A percentile compares a stretch with the other conserved stretches of the same genome.
phyloP scores from a whole-genome alignment of 148 eudicot species.

The Beta vulgaris region DNA sequence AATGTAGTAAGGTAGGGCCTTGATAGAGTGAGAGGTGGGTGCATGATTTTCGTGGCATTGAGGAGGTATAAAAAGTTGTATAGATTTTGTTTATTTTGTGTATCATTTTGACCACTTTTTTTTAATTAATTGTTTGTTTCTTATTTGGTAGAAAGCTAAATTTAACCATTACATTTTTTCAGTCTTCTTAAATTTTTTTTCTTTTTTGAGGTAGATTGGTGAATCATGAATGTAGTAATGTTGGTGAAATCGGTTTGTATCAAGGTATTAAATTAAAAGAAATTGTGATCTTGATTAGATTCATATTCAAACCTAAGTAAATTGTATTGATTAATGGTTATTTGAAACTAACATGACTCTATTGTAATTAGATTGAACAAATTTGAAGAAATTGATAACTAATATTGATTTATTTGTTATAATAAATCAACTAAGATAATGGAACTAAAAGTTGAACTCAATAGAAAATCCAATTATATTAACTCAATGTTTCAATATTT shows the following conservation, averaged over 20 bases:
- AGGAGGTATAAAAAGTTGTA: neutral
- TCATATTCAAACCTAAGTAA: too few species aligned
- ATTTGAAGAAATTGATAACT: too few species aligned
- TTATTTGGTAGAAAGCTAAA: neutral
- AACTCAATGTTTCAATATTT: too few species aligned
- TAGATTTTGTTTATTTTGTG: slow-evolving; percentile 1
- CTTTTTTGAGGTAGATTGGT: neutral
- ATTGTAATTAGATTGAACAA: too few species aligned
- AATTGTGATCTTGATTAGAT: too few species aligned
- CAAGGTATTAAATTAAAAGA: too few species aligned
- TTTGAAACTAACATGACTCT: too few species aligned
- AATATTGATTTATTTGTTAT: too few species aligned
- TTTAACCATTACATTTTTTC: neutral
- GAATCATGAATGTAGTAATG: neutral
- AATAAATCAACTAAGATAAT: too few species aligned
- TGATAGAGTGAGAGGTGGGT: slow-evolving; percentile 19
- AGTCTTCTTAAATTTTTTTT: neutral
- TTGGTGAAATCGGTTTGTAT: neutral
- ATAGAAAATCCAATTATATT: too few species aligned
- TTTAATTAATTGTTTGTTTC: slow-evolving; percentile 11
- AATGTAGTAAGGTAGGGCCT: neutral
- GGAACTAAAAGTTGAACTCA: too few species aligned
- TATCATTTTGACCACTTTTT: slow-evolving; percentile 9
- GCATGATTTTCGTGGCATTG: slow-evolving; percentile 21
- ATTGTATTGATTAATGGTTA: too few species aligned